Evolutionary conservation across 768 basidiomycete species (phyloP).

Genomic region (Tulasnella sp.): DNA sequence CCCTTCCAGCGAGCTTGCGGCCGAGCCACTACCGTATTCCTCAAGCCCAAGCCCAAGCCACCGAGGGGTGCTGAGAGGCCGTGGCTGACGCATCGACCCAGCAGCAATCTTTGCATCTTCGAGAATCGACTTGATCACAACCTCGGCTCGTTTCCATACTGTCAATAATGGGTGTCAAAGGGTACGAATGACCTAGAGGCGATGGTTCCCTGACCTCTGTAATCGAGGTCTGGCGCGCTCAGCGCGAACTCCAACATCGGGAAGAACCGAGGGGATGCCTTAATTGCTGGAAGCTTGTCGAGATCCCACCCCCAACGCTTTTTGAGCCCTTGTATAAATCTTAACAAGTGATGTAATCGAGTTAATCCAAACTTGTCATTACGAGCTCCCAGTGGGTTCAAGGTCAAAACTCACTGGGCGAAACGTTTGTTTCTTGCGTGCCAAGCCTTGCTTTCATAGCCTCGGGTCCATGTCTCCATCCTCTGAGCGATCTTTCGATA

Average conservation of each 20-base stretch:
- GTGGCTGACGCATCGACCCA: not conserved
- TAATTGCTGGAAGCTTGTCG: not conserved
- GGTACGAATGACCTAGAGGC: not conserved
- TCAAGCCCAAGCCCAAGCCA: not conserved
- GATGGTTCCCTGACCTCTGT: not conserved
- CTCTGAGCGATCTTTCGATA: not conserved
- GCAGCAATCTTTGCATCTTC: not conserved
- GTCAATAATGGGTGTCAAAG: not conserved
- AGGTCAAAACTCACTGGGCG: not conserved
- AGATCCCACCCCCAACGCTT: constrained; percentile 1
- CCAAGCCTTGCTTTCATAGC: not conserved
- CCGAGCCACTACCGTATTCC: not conserved
- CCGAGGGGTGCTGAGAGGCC: not conserved
- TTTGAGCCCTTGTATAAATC: not conserved
- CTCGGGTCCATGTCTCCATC: not conserved
- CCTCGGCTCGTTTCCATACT: not conserved
- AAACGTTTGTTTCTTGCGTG: not conserved
- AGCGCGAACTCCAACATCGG: not conserved
- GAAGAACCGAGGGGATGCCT: not conserved
- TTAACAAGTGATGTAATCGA: not conserved
- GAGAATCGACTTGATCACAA: not conserved
- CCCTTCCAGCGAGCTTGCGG: not conserved
- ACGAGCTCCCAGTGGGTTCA: not conserved
- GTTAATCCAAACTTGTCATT: not conserved
- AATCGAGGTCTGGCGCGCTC: not conserved